Percentiles rank a stretch among this genome's conserved stretches.
These are phyloP conservation scores for Sisymbrium irio DNA, from an alignment of 345 rosid species.

Conservation along the genomic window DNA sequence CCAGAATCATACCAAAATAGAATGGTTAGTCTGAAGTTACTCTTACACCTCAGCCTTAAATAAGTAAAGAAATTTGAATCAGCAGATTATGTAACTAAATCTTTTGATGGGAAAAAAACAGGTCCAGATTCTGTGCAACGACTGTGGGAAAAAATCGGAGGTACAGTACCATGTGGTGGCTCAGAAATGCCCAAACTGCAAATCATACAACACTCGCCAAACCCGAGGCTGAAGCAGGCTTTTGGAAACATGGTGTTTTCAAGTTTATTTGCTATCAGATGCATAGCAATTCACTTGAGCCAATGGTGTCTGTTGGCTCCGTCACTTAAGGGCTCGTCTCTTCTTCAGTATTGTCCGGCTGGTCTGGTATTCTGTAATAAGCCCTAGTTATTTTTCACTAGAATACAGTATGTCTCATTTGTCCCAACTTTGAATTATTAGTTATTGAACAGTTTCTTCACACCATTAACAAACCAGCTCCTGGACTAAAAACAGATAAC, in stretches of 20 bases:
- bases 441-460: background rate
- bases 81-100: background rate
- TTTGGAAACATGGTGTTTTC: background rate
- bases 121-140: constrained; percentile 89
- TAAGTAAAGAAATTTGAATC: background rate
- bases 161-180: constrained; percentile 76
- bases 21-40: constrained; percentile 38
- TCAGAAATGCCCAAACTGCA: constrained; percentile 75
- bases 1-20: constrained; percentile 65
- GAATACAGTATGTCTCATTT: background rate
- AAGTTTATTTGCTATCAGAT: background rate
- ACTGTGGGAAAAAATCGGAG: constrained; percentile 58
- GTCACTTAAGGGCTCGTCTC: background rate
- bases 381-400: background rate
- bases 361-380: constrained; percentile 1
- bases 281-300: constrained; percentile 7
- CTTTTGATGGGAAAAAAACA: constrained; percentile 26
- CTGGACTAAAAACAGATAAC: too few relatives aligned
- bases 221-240: constrained; percentile 42
- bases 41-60: background rate
- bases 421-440: background rate
- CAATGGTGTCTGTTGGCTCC: background rate
- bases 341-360: background rate
- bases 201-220: constrained; percentile 79
- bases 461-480: too few relatives aligned